phyloP scores from a whole-genome alignment of 1,284 basidiomycete species.

The Pseudozyma sp. region DNA sequence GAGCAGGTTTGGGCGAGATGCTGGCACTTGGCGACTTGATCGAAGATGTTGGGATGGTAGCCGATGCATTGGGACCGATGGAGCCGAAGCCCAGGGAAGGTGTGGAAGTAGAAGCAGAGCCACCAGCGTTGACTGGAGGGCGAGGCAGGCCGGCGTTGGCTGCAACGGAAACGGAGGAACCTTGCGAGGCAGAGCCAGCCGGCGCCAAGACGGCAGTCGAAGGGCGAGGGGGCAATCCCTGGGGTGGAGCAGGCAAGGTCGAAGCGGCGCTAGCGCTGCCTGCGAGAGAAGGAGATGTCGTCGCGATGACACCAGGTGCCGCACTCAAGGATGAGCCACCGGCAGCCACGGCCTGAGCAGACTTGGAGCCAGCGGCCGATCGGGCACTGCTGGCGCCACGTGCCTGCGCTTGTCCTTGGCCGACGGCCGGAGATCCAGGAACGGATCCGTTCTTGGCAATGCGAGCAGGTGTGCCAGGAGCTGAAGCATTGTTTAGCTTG shows the following conservation, averaged over 20 bases:
- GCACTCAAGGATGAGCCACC: constrained; percentile 8
- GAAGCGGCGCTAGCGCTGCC: constrained; percentile 18
- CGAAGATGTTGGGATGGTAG: constrained; percentile 14
- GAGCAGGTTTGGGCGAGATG: constrained; percentile 36
- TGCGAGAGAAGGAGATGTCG: constrained; percentile 9
- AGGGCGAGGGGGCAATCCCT: constrained; percentile 58
- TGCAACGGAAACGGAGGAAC: constrained; percentile 42
- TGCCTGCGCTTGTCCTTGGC: constrained; percentile 12
- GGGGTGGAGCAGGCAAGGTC: constrained; percentile 56
- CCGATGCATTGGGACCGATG: constrained; percentile 28
- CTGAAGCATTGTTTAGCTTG: constrained; percentile 18
- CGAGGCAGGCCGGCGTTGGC: constrained; percentile 52
- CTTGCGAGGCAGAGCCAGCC: constrained; percentile 28
- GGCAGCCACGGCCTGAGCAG: constrained; percentile 3
- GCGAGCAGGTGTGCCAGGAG: constrained; percentile 32
- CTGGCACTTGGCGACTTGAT: constrained; percentile 30
- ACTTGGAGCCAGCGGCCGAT: constrained; percentile 16
- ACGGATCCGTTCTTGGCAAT: constrained; percentile 33
- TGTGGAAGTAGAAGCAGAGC: constrained; percentile 10
- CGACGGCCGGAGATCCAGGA: constrained; percentile 31
- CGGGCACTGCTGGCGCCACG: constrained; percentile 12
- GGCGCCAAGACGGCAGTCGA: constrained; percentile 48
- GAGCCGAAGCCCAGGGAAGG: constrained; percentile 47
- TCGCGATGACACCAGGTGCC: constrained; percentile 7
- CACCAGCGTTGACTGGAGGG: constrained; percentile 40